Evolutionary conservation across 2,329 filamentous ascomycete species (phyloP), one percentile per base, ranked within the genome.

Genomic region (Epichloe sylvatica): DNA sequence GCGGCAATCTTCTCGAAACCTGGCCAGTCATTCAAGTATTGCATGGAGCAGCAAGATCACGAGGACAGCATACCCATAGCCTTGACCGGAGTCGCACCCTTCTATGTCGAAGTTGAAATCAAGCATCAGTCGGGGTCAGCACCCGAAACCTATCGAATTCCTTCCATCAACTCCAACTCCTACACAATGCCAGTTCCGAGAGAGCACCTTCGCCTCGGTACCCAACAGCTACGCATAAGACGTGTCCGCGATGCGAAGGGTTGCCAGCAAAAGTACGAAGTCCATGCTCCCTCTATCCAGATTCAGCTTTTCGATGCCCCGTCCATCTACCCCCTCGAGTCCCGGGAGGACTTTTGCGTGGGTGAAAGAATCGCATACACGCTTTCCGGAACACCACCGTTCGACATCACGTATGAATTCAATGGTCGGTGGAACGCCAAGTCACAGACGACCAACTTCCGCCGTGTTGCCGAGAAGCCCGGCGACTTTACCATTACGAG

Each of bases 11-110:
- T 98, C 62, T 75, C 77, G 51, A 86, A 86, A 56, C 87, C 90
- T 3, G 90, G 90, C 15, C 92, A 92, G 65, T 90, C 87, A 0
- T 96, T 96, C 73, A 94, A 92, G 63, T 95, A 91, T 67, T 98
- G 92, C 69, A 84, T 89, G 64, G 82, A 89, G 45, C 87, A 95
- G 59, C 78, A 84, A 46, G 80, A 80, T 49, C 80, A 82, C 34
- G 87, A 94, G 59, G 90, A 98, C 60, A 81, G 79, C 39, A 95
- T 98, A 49, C 90, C 91, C 0, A 84, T 98, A 52, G 82, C 78
- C 2, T 75, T 98, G 17, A 84, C 84, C 52, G 92, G 92, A 38
- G 73, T 83, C 15, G 80, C 91, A 6, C 92, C 92, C 0, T 98
- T 98, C 70, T 83, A 83, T 45, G 72, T 98, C 4, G 92, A 97